These are phyloP conservation scores for Dryadomyces sulphureus DNA, from an alignment of 2,329 filamentous ascomycete genomes.

Conservation along the genomic window DNA sequence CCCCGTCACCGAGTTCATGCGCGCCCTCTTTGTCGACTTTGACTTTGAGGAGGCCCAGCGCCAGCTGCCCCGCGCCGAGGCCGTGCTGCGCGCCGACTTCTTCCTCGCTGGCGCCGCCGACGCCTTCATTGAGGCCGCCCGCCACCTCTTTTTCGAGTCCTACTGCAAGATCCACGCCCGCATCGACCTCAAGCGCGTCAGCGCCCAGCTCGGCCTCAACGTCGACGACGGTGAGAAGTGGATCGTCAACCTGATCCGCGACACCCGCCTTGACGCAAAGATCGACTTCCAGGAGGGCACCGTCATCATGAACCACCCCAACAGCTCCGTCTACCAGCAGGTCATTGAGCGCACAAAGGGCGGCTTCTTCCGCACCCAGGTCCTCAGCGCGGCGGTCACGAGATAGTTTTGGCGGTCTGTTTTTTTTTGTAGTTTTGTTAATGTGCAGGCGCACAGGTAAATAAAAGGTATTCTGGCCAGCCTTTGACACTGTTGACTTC, in stretches of 20 bases:
- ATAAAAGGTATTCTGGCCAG: no score
- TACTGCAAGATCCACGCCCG: constrained; percentile 99
- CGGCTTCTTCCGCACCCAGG: constrained; percentile 95
- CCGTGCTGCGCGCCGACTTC: constrained; percentile 86
- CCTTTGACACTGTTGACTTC: no score
- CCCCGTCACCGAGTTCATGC: constrained; percentile 90
- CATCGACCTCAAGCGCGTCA: constrained; percentile 96
- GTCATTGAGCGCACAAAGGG: constrained; percentile 99
- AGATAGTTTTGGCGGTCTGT: no score
- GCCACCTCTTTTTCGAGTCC: constrained; percentile 93
- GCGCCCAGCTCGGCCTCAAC: constrained; percentile 76
- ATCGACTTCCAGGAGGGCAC: constrained; percentile 99
- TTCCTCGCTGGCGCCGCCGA: constrained; percentile 80
- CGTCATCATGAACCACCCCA: constrained; percentile 98
- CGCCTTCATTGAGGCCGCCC: constrained; percentile 80
- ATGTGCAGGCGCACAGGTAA: no score
- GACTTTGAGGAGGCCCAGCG: constrained; percentile 94
- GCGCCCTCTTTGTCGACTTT: constrained; percentile 88
- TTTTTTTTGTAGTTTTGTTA: no score
- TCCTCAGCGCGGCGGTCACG: constrained; percentile 56
- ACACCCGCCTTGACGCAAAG: constrained; percentile 95
- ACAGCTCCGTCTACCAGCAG: constrained; percentile 96
- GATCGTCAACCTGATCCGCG: constrained; percentile 98
- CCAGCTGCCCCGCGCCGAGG: constrained; percentile 74
- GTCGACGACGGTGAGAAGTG: constrained; percentile 98